phyloP scores from a whole-genome alignment of 2,329 filamentous ascomycete species.

The Leptoxyphium fumago region DNA sequence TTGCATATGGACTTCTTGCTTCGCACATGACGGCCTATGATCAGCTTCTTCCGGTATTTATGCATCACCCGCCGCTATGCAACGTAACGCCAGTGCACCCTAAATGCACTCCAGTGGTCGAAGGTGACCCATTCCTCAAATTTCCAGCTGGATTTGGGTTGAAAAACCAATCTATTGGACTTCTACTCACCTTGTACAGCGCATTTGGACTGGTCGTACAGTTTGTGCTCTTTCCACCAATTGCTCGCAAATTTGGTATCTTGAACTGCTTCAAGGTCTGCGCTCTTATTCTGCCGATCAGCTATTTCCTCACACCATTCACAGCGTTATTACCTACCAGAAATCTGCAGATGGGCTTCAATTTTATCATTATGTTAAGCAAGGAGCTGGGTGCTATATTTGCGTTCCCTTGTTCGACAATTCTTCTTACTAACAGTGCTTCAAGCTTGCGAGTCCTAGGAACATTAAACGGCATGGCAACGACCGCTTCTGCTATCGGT shows the following conservation, averaged over 20 bases:
- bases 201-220: constrained; percentile 67
- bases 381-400: constrained; percentile 69
- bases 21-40: constrained; percentile 76
- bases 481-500: constrained; percentile 66
- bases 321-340: constrained; percentile 46
- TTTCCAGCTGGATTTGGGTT: constrained; percentile 71
- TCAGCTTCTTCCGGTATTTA: constrained; percentile 75
- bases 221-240: constrained; percentile 67
- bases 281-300: constrained; percentile 52
- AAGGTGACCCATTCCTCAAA: constrained; percentile 49
- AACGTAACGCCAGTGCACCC: neutral
- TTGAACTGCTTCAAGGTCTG: constrained; percentile 58
- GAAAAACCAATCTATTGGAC: constrained; percentile 59
- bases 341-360: constrained; percentile 39
- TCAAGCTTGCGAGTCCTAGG: constrained; percentile 61
- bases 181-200: constrained; percentile 74
- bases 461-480: constrained; percentile 82
- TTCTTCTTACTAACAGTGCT: constrained; percentile 80
- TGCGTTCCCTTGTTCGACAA: constrained; percentile 78
- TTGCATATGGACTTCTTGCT: constrained; percentile 67
- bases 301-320: constrained; percentile 74
- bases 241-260: constrained; percentile 60
- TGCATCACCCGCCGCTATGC: constrained; percentile 50
- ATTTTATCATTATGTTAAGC: constrained; percentile 54
- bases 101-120: constrained; percentile 20